Conservation (phyloP, 371 early-diverging fungal genomes). For the Mortierella sp. region DNA sequence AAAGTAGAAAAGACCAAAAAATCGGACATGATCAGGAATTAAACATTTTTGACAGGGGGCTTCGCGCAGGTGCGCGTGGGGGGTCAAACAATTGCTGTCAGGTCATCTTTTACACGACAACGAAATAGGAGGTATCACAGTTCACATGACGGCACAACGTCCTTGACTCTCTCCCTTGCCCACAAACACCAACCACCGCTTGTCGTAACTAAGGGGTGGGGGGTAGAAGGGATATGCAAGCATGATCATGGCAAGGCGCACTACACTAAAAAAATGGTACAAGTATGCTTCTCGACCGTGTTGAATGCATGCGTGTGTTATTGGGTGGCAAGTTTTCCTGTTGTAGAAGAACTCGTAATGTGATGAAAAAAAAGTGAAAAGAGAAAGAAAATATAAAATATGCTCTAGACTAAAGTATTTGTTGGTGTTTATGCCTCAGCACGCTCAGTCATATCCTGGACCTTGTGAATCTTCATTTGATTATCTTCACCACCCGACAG, state of each 20-base stretch:
- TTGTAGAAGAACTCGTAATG: background rate
- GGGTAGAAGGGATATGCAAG: background rate
- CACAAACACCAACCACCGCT: background rate
- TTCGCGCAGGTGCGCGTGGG: conserved; percentile 18
- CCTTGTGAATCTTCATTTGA: conserved; percentile 79
- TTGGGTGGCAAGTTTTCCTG: background rate
- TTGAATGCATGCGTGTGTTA: conserved; percentile 13
- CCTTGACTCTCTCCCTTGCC: background rate
- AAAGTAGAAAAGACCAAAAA: background rate
- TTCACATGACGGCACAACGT: conserved; percentile 13
- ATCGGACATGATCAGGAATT: background rate
- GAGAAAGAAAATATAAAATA: background rate
- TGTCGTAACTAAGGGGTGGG: background rate
- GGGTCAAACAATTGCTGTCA: background rate
- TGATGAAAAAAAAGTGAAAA: background rate
- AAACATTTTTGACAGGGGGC: conserved; percentile 9
- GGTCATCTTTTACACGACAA: background rate
- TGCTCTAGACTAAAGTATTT: background rate
- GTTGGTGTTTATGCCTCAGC: conserved; percentile 30
- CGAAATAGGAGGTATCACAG: conserved; percentile 5
- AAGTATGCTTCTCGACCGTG: background rate
- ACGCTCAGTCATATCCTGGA: conserved; percentile 57
- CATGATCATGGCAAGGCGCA: background rate
- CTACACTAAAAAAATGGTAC: conserved; percentile 6
- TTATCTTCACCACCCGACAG: conserved; percentile 90